Evolutionary conservation across 2,329 filamentous ascomycete species (phyloP).

Genomic region (Phyllosticta ampelicida): DNA sequence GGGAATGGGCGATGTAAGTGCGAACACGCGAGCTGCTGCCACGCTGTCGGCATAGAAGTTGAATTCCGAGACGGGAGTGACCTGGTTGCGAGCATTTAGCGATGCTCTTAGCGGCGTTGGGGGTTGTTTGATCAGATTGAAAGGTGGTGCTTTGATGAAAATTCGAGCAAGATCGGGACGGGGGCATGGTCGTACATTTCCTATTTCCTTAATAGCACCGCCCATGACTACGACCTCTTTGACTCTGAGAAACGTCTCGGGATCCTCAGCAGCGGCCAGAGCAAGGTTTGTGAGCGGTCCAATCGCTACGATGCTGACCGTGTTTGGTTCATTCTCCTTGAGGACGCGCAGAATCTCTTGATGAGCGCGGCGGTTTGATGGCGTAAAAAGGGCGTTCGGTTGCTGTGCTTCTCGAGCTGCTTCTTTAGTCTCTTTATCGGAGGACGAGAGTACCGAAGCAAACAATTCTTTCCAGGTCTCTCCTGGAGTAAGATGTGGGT

Average conservation of each 20-base stretch:
- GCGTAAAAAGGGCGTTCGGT: slow-evolving; percentile 51
- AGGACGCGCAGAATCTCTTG: slow-evolving; percentile 84
- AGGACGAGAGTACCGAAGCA: slow-evolving; percentile 22
- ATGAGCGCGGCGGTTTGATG: slow-evolving; percentile 63
- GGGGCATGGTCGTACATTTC: slow-evolving; percentile 48
- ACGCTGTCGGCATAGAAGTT: slow-evolving; percentile 76
- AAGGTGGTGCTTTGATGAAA: slow-evolving; percentile 18
- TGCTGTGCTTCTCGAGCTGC: slow-evolving; percentile 28
- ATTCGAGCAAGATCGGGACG: slow-evolving; percentile 15
- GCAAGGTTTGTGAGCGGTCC: slow-evolving; percentile 93
- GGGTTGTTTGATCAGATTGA: slow-evolving; percentile 30
- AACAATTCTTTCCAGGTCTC: slow-evolving; percentile 40
- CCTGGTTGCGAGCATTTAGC: slow-evolving; percentile 33
- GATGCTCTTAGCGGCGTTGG: slow-evolving; percentile 20
- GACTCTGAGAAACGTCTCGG: slow-evolving; percentile 75
- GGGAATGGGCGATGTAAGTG: slow-evolving; percentile 47
- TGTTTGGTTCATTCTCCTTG: slow-evolving; percentile 67
- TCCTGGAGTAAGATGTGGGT: slow-evolving; percentile 37
- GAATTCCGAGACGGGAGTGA: slow-evolving; percentile 79
- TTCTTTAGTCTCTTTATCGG: slow-evolving; percentile 22
- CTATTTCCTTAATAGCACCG: slow-evolving; percentile 65
- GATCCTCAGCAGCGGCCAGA: slow-evolving; percentile 75
- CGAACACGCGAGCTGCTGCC: slow-evolving; percentile 38
- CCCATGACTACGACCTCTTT: slow-evolving; percentile 97
- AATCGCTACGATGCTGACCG: slow-evolving; percentile 79